These are phyloP conservation scores for Boletellus deceptivus DNA, from an alignment of 1,284 basidiomycete species.

Conservation along the genomic window DNA sequence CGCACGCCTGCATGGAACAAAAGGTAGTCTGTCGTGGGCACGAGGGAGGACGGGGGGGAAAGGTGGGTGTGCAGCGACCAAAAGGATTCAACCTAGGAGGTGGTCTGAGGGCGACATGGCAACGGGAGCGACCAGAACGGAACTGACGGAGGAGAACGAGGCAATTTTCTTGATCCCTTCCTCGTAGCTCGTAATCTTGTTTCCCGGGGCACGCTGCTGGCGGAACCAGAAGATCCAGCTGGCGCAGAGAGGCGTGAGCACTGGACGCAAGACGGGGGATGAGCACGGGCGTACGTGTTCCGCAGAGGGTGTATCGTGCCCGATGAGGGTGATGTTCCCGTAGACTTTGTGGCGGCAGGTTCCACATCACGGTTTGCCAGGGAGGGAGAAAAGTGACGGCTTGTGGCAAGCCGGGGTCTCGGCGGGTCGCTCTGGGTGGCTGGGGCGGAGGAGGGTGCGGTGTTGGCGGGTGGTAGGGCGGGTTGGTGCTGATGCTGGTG, in stretches of 20 bases:
- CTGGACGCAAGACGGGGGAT: constrained; percentile 8
- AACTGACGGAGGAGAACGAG: constrained; percentile 69
- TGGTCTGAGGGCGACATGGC: constrained; percentile 5
- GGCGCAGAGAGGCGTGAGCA: constrained; percentile 16
- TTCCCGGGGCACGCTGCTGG: constrained; percentile 76
- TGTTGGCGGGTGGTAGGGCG: constrained; percentile 40
- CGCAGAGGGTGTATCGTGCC: constrained; percentile 64
- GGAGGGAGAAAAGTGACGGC: constrained; percentile 75
- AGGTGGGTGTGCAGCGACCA: constrained; percentile 84
- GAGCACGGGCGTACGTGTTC: constrained; percentile 73
- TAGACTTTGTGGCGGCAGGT: constrained; percentile 22
- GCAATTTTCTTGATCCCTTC: constrained; percentile 85
- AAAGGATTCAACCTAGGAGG: constrained; percentile 70
- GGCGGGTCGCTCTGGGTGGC: constrained; percentile 21
- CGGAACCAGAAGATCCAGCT: constrained; percentile 88
- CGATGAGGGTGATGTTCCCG: constrained; percentile 17
- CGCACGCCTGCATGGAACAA: constrained; percentile 81
- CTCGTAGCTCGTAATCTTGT: constrained; percentile 78
- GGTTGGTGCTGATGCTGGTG: constrained; percentile 56
- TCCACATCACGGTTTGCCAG: constrained; percentile 40
- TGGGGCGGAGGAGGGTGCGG: constrained; percentile 2
- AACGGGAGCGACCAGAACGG: not conserved
- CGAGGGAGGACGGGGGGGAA: constrained; percentile 65
- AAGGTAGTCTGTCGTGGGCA: constrained; percentile 81
- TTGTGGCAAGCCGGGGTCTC: constrained; percentile 51